Base-by-base conservation (phyloP, 2,329 filamentous ascomycete species). In the Xylaria sp. region DNA sequence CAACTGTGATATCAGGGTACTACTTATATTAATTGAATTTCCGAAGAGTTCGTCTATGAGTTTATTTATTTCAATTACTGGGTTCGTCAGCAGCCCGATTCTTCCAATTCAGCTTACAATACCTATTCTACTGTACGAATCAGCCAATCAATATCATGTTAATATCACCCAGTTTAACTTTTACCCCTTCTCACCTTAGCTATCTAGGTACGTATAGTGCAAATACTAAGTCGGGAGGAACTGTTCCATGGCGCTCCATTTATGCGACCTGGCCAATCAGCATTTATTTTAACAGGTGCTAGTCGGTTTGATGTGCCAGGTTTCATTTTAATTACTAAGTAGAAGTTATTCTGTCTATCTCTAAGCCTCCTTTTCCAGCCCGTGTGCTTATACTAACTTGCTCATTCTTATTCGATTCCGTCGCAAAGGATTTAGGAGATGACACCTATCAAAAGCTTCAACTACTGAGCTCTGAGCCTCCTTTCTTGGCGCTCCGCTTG, bases 211-310 rank as follows among this genome's bases (percentile, higher is more conserved):
- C 41, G 15, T 15, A 44, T 15, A 18, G 28, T 28, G 28, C 5
- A 28, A 28, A 28, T 28, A 28, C 28, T 28, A 28, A 28, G 28
- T 28, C 2, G 28, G 28, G 12, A 15, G 41, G 41, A 44, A 44
- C 41, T 20, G 39, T 34, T 12, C 60, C 56, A 57, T 32, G 54
- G 51, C 10, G 52, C 59, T 55, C 71, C 74, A 56, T 67, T 37
- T 76, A 70, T 76, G 76, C 73, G 72, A 76, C 72, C 68, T 7
- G 25, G 10, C 48, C 61, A 77, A 78, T 75, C 66, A 68, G 46
- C 7, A 57, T 23, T 18, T 32, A 51, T 20, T 5, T 15, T 61
- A 9, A 58, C n/a, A 37, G 5, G 8, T 58, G 48, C 10, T 18
- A n/a, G 18, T 32, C 13, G 10, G 25, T 44, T 10, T 37, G 55